phyloP scores from a whole-genome alignment of 306 rosid species.

The Betula pendula region DNA sequence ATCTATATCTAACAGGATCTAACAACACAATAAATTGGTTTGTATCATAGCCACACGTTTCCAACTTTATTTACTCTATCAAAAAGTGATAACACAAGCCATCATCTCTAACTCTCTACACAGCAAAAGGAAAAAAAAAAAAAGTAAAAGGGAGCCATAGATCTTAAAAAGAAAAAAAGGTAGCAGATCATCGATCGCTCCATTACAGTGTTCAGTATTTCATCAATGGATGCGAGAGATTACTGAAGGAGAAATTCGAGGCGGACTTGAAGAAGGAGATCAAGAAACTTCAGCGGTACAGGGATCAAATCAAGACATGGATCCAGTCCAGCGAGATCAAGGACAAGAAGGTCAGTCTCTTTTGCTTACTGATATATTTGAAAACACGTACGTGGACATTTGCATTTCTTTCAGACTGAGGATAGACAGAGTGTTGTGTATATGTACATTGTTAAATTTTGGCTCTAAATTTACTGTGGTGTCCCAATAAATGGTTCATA shows the following conservation, averaged over 20 bases:
- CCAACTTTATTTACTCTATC: no score
- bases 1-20: no score
- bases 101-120: no score
- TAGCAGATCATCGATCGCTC: no score
- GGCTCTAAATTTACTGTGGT: background rate
- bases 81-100: no score
- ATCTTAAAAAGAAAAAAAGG: no score
- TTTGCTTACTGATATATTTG: background rate
- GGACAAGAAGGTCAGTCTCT: conserved; percentile 76
- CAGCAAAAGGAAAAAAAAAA: no score
- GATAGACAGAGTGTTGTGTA: background rate
- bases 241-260: conserved; percentile 97
- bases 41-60: no score
- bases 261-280: conserved; percentile 99
- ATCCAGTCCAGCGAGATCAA: conserved; percentile 98
- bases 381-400: background rate
- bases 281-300: conserved; percentile 91
- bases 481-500: background rate
- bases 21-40: no score
- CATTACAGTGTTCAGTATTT: no score
- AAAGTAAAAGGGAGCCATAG: no score
- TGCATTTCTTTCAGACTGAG: background rate
- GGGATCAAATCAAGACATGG: conserved; percentile 98
- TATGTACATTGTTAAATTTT: background rate
- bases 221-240: no score